A percentile compares a stretch with the other conserved stretches of the same genome.
These are phyloP conservation scores for Gloeopeniophorella convolvens DNA, from an alignment of 768 basidiomycete species.

Conservation along the genomic window DNA sequence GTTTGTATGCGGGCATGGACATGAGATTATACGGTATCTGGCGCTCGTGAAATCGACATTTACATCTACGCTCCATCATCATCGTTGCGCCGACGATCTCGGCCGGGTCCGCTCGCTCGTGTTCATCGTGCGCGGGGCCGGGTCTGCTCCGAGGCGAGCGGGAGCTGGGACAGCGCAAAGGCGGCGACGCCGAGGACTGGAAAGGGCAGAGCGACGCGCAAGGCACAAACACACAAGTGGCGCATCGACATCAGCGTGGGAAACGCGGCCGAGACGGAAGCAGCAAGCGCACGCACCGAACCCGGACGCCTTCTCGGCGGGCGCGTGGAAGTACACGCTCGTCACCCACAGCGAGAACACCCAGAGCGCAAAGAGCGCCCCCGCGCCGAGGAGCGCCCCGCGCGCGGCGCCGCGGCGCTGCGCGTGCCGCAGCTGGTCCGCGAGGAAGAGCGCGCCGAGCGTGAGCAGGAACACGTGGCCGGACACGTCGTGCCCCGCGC, in stretches of 20 bases:
- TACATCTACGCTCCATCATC: no score
- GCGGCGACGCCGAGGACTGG: conserved; percentile 35
- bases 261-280: neutral
- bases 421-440: conserved; percentile 56
- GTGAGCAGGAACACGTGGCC: conserved; percentile 91
- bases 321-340: conserved; percentile 85
- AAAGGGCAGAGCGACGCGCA: conserved; percentile 4
- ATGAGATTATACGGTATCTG: no score
- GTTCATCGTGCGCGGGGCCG: no score
- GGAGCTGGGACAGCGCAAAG: conserved; percentile 29
- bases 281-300: conserved; percentile 78
- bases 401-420: conserved; percentile 42
- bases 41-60: no score
- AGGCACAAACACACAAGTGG: no score
- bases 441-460: conserved; percentile 69
- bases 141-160: no score
- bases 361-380: conserved; percentile 54
- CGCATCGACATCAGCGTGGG: neutral
- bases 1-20: neutral
- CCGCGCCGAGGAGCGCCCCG: no score
- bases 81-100: no score
- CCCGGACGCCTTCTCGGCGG: conserved; percentile 81
- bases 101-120: no score
- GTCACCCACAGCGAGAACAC: conserved; percentile 74
- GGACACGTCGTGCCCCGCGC: conserved; percentile 85